Evolutionary conservation across 2,329 filamentous ascomycete genomes (phyloP), one percentile per base, ranked within the genome.

Genomic region (Xylaria polymorpha): DNA sequence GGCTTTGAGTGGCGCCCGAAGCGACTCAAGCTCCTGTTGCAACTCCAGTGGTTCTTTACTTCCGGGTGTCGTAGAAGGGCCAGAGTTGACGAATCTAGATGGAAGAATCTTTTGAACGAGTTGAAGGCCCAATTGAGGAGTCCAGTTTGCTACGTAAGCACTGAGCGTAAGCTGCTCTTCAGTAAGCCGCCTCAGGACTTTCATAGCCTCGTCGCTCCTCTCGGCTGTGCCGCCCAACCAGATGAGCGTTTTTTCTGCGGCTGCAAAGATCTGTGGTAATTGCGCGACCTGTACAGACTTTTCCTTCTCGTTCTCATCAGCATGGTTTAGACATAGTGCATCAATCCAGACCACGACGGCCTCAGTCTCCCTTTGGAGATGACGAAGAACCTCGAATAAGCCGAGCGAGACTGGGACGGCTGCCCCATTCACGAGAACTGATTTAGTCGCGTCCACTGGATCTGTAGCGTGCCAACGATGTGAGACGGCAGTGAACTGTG

Each of bases 241-340:
- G n/a, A 74, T 61, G 4, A 75, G 32, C 1, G 71, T 71, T 44
- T 68, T 73, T 12, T 69, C 65, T 0, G 73, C 74, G 9, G 48
- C 51, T 18, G 68, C 61, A 48, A 58, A 74, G 29, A 75, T 73
- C 20, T 65, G 61, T 1, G 73, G 59, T 8, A 75, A 64, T 22
- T 73, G 72, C 9, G 68, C 32, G 18, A 73, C 55, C 58, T 77
- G 75, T 3, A 68, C 67, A 3, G 72, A 76, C 57, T 67, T 73
- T 63, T 77, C 76, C 6, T 25, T 60, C 57, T 69, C 66, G 1
- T 64, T 51, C 5, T 53, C 57, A 39, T 76, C 72, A 8, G 57
- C 71, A 10, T 73, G 71, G 57, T 77, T 74, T 35, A 76, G 73
- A 56, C 76, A 78, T 9, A 78, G 63, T 18, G 74, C 73, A 46